Percentiles rank a stretch among this genome's conserved stretches.
Conservation (phyloP, 495 filamentous ascomycete species). For the Barbatosphaeria neglecta region DNA sequence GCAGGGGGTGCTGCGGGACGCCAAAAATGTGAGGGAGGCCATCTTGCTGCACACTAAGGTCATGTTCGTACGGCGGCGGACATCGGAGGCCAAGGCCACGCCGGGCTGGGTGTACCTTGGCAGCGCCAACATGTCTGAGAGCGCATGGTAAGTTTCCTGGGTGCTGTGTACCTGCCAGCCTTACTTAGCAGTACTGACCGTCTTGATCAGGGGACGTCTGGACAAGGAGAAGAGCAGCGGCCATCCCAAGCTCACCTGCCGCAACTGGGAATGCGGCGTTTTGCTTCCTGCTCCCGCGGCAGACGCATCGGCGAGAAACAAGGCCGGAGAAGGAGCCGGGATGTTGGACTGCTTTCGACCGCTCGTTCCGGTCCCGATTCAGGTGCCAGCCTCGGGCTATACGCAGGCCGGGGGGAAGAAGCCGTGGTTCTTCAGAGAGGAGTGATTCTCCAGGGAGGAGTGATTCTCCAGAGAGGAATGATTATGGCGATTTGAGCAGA, state of each 20-base stretch:
- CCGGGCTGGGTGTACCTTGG: constrained; percentile 75
- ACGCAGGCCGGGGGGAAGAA: background rate
- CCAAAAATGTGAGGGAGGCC: constrained; percentile 50
- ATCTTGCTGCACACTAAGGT: constrained; percentile 87
- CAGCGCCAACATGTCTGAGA: constrained; percentile 83
- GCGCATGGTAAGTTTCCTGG: constrained; percentile 61
- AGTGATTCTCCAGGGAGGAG: too few relatives aligned
- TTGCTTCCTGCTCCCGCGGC: constrained; percentile 40
- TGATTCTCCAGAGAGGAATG: too few relatives aligned
- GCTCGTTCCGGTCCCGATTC: constrained; percentile 61
- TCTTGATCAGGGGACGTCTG: constrained; percentile 32
- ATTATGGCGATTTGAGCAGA: too few relatives aligned
- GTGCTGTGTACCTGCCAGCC: background rate
- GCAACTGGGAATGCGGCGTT: constrained; percentile 97
- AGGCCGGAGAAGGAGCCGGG: background rate
- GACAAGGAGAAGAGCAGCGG: constrained; percentile 53
- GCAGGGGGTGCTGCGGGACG: constrained; percentile 57
- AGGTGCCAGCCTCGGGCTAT: constrained; percentile 38
- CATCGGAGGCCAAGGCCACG: constrained; percentile 1
- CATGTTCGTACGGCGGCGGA: constrained; percentile 47
- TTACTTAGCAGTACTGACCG: background rate
- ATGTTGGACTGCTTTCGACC: constrained; percentile 39
- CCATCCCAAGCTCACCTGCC: constrained; percentile 61
- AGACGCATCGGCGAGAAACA: background rate
- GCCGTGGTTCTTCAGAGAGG: background rate